These are phyloP conservation scores for Gastrolobium bilobum DNA, from an alignment of 306 rosid genomes.

Conservation along the genomic window DNA sequence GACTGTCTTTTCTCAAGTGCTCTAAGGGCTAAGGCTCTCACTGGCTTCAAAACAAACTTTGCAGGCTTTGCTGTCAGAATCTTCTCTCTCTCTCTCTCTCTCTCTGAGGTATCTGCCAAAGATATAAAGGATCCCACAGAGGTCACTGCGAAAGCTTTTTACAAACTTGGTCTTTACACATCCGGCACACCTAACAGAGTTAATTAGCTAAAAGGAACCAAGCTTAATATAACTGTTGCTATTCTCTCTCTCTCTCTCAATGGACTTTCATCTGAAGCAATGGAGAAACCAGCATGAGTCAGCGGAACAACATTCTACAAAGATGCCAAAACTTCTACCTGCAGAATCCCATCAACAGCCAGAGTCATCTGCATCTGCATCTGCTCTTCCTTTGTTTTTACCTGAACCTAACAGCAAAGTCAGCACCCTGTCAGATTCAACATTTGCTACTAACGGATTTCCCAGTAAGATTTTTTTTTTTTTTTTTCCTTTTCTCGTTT, in stretches of 20 bases:
- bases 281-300: constrained; percentile 93
- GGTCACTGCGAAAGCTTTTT: constrained; percentile 51
- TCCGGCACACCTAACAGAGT: constrained; percentile 48
- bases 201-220: constrained; percentile 35
- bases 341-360: constrained; percentile 67
- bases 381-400: constrained; percentile 79
- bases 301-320: constrained; percentile 80
- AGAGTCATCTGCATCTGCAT: constrained; percentile 53
- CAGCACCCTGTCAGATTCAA: constrained; percentile 67
- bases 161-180: constrained; percentile 59
- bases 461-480: constrained; percentile 62
- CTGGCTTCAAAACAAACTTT: constrained; percentile 76
- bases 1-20: constrained; percentile 88
- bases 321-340: constrained; percentile 79
- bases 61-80: constrained; percentile 83
- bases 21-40: constrained; percentile 57
- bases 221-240: background rate
- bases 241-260: constrained; percentile 56
- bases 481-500: background rate
- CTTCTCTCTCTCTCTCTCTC: background rate
- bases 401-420: constrained; percentile 72
- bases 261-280: constrained; percentile 92
- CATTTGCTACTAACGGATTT: constrained; percentile 54
- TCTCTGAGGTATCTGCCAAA: constrained; percentile 58
- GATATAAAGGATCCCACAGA: constrained; percentile 59